Conservation (phyloP, 2,329 filamentous ascomycete genomes). For the Aspergillus pseudoviridinutans region DNA sequence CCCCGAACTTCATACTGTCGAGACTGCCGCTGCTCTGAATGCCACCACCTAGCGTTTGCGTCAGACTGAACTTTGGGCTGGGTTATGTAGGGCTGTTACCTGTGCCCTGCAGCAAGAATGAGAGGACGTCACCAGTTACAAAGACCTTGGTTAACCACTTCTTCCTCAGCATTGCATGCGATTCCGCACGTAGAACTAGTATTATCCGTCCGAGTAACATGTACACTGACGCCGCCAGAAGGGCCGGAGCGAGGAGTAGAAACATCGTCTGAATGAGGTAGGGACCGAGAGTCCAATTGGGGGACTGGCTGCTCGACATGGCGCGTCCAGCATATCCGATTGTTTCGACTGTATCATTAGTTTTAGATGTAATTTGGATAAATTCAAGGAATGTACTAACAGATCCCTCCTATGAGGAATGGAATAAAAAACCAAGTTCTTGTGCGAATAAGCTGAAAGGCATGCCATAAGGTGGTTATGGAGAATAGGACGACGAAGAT, state of each 20-base stretch:
- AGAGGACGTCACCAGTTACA: conserved; percentile 31
- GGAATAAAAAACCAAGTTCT: conserved; percentile 23
- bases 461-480: conserved; percentile 8
- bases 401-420: conserved; percentile 40
- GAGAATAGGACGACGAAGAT: too few species aligned
- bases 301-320: conserved; percentile 3
- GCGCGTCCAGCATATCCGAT: conserved; percentile 28
- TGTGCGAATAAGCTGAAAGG: conserved; percentile 12
- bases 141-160: conserved; percentile 39
- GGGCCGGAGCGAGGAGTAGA: conserved; percentile 36
- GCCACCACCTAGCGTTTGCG: conserved; percentile 9
- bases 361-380: too few species aligned
- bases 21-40: conserved; percentile 10
- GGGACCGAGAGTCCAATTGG: conserved; percentile 12
- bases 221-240: conserved; percentile 40
- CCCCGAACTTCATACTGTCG: conserved; percentile 10
- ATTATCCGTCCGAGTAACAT: conserved; percentile 40
- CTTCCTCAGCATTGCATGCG: conserved; percentile 26
- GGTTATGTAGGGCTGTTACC: conserved; percentile 10
- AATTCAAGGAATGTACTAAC: conserved; percentile 6
- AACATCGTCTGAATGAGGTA: conserved; percentile 34
- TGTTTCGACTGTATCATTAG: conserved; percentile 40
- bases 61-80: neutral
- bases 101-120: conserved; percentile 28
- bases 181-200: conserved; percentile 28